Conservation (phyloP, 1,139 yeast species). For the Geotrichum carabidarum region DNA sequence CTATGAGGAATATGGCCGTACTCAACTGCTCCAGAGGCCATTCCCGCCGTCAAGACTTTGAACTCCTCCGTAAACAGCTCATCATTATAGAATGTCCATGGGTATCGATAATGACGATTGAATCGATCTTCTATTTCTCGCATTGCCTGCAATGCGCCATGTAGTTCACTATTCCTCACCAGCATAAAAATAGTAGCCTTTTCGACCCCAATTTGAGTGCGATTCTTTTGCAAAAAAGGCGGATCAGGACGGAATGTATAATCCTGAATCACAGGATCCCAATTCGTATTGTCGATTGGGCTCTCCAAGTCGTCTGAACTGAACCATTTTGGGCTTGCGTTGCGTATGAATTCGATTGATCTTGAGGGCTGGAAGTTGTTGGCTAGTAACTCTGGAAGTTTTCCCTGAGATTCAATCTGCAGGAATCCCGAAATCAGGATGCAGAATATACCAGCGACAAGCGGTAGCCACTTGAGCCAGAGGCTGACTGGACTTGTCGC, state of each 20-base stretch:
- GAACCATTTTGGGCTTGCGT: conserved; percentile 1
- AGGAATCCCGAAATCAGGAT: background rate
- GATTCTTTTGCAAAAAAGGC: conserved; percentile 27
- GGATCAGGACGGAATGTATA: conserved; percentile 27
- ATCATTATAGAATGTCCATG: conserved; percentile 77
- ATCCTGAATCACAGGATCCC: conserved; percentile 5
- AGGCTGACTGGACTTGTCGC: background rate
- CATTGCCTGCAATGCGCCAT: conserved; percentile 59
- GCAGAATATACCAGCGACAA: conserved; percentile 2
- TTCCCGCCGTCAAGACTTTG: conserved; percentile 56
- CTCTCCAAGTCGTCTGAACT: background rate
- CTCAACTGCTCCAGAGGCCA: conserved; percentile 78
- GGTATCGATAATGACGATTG: conserved; percentile 65
- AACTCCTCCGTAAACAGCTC: conserved; percentile 57
- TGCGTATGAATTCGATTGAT: background rate
- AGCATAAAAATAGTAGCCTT: conserved; percentile 69
- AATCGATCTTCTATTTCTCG: conserved; percentile 61
- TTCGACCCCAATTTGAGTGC: conserved; percentile 44
- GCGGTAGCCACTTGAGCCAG: conserved; percentile 8
- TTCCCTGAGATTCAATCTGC: background rate
- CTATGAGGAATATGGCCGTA: conserved; percentile 64
- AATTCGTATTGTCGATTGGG: conserved; percentile 2
- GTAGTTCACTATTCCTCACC: conserved; percentile 62
- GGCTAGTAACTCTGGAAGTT: background rate
- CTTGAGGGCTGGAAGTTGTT: background rate